Conservation (phyloP, 1,284 basidiomycete genomes). For the Ustilago shanxiensis region DNA sequence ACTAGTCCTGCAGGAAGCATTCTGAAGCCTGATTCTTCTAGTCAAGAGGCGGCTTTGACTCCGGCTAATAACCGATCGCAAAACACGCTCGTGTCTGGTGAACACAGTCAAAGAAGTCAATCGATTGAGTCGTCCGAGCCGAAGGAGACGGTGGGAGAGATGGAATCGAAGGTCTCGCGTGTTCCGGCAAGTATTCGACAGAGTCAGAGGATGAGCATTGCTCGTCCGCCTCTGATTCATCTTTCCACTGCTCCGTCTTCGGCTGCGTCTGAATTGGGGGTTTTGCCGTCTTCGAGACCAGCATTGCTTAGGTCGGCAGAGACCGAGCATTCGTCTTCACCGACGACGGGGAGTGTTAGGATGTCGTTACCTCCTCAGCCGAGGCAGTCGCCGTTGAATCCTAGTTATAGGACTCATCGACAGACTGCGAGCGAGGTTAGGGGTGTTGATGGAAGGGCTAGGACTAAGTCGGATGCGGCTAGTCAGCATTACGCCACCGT, state of each 20-base stretch:
- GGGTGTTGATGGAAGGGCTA: background rate
- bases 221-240: conserved; percentile 37
- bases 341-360: conserved; percentile 25
- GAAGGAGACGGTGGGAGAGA: background rate
- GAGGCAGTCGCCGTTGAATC: conserved; percentile 36
- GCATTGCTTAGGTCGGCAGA: conserved; percentile 24
- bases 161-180: conserved; percentile 3
- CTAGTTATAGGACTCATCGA: conserved; percentile 15
- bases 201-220: conserved; percentile 35
- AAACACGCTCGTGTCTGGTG: conserved; percentile 30
- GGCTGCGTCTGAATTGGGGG: background rate
- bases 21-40: conserved; percentile 14
- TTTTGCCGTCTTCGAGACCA: conserved; percentile 11
- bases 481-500: conserved; percentile 11
- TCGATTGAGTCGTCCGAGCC: conserved; percentile 26
- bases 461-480: conserved; percentile 32
- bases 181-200: conserved; percentile 29
- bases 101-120: conserved; percentile 30
- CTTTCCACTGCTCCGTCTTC: conserved; percentile 31
- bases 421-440: conserved; percentile 24
- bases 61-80: conserved; percentile 24
- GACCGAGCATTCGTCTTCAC: conserved; percentile 20
- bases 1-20: conserved; percentile 24
- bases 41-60: background rate
- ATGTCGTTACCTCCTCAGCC: conserved; percentile 25